A percentile compares a stretch with the other conserved stretches of the same genome.
Evolutionary conservation across 208 protist species (phyloP).

Genomic region (Acanthamoeba sp.): DNA sequence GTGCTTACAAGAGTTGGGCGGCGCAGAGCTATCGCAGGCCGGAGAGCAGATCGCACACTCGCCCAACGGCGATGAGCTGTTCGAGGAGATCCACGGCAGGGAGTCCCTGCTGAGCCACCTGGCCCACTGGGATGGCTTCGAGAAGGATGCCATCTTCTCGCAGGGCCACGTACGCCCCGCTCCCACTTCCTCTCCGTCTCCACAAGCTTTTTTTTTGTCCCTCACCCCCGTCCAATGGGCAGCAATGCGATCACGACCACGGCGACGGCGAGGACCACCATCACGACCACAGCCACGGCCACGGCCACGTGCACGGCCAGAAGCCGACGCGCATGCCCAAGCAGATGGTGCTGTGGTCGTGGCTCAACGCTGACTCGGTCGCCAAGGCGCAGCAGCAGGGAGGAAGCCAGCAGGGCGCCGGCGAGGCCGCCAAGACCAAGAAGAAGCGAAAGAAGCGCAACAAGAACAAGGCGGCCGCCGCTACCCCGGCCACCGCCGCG

Average conservation of each 20-base stretch:
- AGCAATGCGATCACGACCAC: conserved; percentile 63
- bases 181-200: not conserved
- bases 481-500: not conserved
- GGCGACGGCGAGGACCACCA: conserved; percentile 7
- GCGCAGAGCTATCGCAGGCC: conserved; percentile 10
- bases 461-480: conserved; percentile 2
- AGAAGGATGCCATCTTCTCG: conserved; percentile 29
- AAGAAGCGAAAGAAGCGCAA: conserved; percentile 65
- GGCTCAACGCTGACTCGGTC: not conserved
- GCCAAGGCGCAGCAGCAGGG: not conserved
- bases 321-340: conserved; percentile 31
- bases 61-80: conserved; percentile 40
- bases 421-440: conserved; percentile 35
- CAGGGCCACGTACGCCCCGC: not conserved
- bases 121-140: conserved; percentile 58
- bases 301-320: conserved; percentile 18
- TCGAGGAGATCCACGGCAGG: conserved; percentile 37
- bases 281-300: conserved; percentile 24
- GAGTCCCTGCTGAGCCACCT: conserved; percentile 43
- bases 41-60: conserved; percentile 39
- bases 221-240: not conserved
- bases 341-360: conserved; percentile 43
- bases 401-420: not conserved
- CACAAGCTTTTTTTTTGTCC: too few species aligned
- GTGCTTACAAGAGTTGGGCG: not conserved